Conservation (phyloP, 306 rosid genomes). For the Bauhinia variegata region DNA sequence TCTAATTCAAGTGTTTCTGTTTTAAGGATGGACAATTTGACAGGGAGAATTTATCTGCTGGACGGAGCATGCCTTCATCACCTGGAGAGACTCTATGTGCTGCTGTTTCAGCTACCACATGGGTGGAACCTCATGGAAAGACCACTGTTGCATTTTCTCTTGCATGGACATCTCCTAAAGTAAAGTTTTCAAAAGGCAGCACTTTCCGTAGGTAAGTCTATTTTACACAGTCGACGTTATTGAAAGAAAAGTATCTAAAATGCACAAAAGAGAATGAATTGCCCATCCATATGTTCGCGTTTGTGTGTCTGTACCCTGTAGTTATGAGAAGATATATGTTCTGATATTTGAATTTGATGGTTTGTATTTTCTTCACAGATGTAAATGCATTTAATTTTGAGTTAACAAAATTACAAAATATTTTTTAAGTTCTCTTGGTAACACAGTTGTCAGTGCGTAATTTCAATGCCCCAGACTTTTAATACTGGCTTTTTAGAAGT, state of each 20-base stretch:
- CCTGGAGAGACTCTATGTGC: constrained; percentile 94
- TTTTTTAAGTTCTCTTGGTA: constrained; percentile 11
- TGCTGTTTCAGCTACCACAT: constrained; percentile 93
- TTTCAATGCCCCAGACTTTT: not conserved
- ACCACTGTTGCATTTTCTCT: constrained; percentile 90
- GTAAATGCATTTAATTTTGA: constrained; percentile 29
- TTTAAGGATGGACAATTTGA: constrained; percentile 90
- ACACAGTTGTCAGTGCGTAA: constrained; percentile 12
- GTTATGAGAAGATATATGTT: not conserved
- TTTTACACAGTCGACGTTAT: constrained; percentile 18
- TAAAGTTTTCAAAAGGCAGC: constrained; percentile 86
- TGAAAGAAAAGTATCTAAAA: constrained; percentile 7
- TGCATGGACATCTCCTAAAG: constrained; percentile 98
- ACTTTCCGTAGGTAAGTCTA: constrained; percentile 72
- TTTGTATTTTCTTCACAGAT: constrained; percentile 14
- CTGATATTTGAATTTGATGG: not conserved
- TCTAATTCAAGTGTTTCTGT: constrained; percentile 40
- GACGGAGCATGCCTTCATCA: constrained; percentile 86
- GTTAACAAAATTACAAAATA: not conserved
- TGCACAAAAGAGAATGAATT: constrained; percentile 9
- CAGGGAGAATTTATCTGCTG: constrained; percentile 72
- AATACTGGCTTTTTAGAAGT: not conserved
- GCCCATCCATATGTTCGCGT: constrained; percentile 11
- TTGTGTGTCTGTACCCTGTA: constrained; percentile 4
- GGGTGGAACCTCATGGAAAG: constrained; percentile 99